Evolutionary conservation across 495 filamentous ascomycete genomes (phyloP), one percentile per base, ranked within the genome.

Genomic region (Darksidea phi): DNA sequence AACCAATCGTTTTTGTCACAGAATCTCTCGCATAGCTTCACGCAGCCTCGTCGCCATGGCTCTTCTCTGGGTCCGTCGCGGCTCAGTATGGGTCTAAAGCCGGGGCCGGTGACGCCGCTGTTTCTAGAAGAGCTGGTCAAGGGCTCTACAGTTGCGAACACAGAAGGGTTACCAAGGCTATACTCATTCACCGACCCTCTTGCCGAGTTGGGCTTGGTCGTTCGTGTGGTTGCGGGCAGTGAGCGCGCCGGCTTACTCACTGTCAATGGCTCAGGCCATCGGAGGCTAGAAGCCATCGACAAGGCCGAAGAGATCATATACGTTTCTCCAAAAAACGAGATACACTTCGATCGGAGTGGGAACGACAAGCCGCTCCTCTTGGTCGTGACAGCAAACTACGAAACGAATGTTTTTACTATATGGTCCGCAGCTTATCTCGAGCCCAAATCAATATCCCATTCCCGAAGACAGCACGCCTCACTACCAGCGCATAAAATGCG

Each of bases 131-230:
- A 69, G 18, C 34, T 68, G 21, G 38, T 50, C 15, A 65, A 59
- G 23, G 41, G 42, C 23, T 59, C 67, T n/a, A 23, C 41, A 24
- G 3, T 43, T 4, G n/a, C 61, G 1, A 47, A 28, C 15, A 55
- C 37, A 12, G 76, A 83, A 25, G 82, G 86, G 41, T 83, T 90
- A 69, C 93, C 93, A 2, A 80, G 88, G 26, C 76, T 96, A 1
- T 95, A 91, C 58, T 89, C 88, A 32, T 79, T 98, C 23, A 95
- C 86, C 6, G 88, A 96, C 70, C 94, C 94, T 28, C 76, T 97
- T 58, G 78, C 90, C 1, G 91, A 97, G 67, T 80, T 96, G 72
- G 94, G 93, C 0, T 70, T 92, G 43, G 86, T 97, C 37, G 86
- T 96, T n/a, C 48, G 56, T 58, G 54, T 54, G 54, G 52, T 64